Evolutionary conservation across 1,139 yeast species (phyloP).

Genomic region (Scheffersomyces titani): DNA sequence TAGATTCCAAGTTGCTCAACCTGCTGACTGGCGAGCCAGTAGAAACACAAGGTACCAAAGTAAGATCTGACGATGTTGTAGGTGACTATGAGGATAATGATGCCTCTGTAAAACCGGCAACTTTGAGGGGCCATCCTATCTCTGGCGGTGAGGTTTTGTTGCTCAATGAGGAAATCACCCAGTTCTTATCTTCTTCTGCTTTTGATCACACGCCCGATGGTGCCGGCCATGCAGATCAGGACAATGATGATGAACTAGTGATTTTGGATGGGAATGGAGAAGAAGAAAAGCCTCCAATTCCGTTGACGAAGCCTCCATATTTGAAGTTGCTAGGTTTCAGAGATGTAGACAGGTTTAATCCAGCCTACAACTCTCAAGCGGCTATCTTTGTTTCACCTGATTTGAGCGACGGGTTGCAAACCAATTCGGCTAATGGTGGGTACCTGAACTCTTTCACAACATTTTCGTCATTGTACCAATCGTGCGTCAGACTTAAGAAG

Average conservation of each 20-base stretch:
- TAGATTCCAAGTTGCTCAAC: conserved; percentile 36
- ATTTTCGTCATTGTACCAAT: conserved; percentile 65
- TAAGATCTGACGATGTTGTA: conserved; percentile 1
- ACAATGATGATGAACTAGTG: conserved; percentile 11
- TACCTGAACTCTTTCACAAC: conserved; percentile 66
- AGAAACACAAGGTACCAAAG: conserved; percentile 10
- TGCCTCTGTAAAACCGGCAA: neutral
- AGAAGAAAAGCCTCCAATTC: conserved; percentile 7
- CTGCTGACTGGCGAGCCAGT: conserved; percentile 21
- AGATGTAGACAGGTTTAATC: conserved; percentile 39
- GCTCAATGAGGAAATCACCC: conserved; percentile 26
- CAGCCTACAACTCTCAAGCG: conserved; percentile 53
- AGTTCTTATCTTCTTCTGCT: conserved; percentile 31
- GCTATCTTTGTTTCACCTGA: conserved; percentile 61
- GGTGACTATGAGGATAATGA: neutral
- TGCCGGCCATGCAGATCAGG: conserved; percentile 13
- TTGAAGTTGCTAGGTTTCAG: conserved; percentile 70
- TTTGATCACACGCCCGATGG: conserved; percentile 35
- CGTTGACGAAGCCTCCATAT: conserved; percentile 36
- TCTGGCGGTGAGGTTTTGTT: conserved; percentile 29
- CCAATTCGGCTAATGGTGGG: conserved; percentile 28
- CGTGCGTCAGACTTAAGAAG: conserved; percentile 52
- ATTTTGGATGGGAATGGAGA: conserved; percentile 2
- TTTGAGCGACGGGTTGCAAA: conserved; percentile 29
- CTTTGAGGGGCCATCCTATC: conserved; percentile 23